Evolutionary conservation across 148 eudicot species (phyloP).

Genomic region (Rhododendron simsii): DNA sequence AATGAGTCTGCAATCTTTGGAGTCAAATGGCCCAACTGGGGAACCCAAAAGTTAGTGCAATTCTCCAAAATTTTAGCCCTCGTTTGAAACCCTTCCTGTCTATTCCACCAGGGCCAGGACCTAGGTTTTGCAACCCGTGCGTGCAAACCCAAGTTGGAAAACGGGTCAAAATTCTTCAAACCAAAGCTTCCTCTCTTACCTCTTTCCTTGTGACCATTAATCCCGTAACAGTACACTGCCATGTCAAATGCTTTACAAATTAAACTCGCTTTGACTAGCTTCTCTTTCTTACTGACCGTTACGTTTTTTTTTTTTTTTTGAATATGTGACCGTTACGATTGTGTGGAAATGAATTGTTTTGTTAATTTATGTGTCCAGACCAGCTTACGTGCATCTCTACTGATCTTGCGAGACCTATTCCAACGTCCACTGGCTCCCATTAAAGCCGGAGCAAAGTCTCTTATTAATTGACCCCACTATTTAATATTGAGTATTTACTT

Average conservation of each 20-base stretch:
- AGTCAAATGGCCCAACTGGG: slow-evolving; percentile 43
- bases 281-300: neutral
- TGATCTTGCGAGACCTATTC: neutral
- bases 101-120: slow-evolving; percentile 23
- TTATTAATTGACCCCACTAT: neutral
- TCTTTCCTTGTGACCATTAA: neutral
- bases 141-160: slow-evolving; percentile 37
- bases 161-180: slow-evolving; percentile 43
- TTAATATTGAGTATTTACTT: too few relatives aligned
- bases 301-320: too few relatives aligned
- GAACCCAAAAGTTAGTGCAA: slow-evolving; percentile 21
- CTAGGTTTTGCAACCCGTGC: slow-evolving; percentile 60
- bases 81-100: slow-evolving; percentile 48
- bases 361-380: neutral
- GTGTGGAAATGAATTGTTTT: neutral
- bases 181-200: slow-evolving; percentile 23
- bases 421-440: neutral
- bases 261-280: neutral
- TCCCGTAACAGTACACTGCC: neutral
- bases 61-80: slow-evolving; percentile 35
- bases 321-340: too few relatives aligned
- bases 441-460: neutral
- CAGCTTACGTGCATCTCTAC: neutral
- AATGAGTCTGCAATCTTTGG: slow-evolving; percentile 4
- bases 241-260: neutral